Evolutionary conservation across 768 basidiomycete genomes (phyloP).

Genomic region (Psilocybe subaeruginosa): DNA sequence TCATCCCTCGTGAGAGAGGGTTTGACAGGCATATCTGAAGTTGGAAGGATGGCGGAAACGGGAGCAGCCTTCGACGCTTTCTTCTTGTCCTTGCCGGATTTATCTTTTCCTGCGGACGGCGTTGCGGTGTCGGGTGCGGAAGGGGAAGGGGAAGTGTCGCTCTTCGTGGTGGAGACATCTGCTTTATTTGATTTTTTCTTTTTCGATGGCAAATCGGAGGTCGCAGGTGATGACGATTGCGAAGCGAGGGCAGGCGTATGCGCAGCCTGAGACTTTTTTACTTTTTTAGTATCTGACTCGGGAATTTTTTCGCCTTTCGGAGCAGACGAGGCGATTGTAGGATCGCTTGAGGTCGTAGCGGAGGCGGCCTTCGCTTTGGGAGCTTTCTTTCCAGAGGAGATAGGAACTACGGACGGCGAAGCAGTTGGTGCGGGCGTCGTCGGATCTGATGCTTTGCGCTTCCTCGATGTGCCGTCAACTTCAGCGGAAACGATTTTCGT

Average conservation of each 20-base stretch:
- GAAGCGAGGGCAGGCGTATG: not conserved
- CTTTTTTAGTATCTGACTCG: slow-evolving; percentile 16
- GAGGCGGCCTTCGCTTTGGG: slow-evolving; percentile 18
- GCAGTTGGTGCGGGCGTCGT: slow-evolving; percentile 5
- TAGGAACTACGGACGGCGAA: slow-evolving; percentile 5
- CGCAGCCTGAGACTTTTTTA: slow-evolving; percentile 4
- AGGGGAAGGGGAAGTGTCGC: slow-evolving; percentile 9
- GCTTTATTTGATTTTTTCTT: slow-evolving; percentile 7
- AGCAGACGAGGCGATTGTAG: slow-evolving; percentile 4
- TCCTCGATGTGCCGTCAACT: slow-evolving; percentile 20
- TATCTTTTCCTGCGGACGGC: slow-evolving; percentile 16
- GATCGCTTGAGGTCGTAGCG: not conserved
- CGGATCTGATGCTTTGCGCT: slow-evolving; percentile 17
- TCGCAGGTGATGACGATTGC: slow-evolving; percentile 4
- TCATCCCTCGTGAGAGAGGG: slow-evolving; percentile 42
- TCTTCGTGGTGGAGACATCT: slow-evolving; percentile 7
- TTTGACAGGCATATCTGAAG: slow-evolving; percentile 19
- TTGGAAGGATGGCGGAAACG: slow-evolving; percentile 12
- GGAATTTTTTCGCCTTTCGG: slow-evolving; percentile 8
- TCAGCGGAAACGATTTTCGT: slow-evolving; percentile 19
- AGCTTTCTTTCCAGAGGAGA: slow-evolving; percentile 20
- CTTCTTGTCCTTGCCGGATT: slow-evolving; percentile 20
- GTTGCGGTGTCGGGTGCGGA: slow-evolving; percentile 8
- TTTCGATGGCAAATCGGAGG: slow-evolving; percentile 14
- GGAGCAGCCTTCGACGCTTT: slow-evolving; percentile 14